A percentile compares a stretch with the other conserved stretches of the same genome.
Conservation (phyloP, 768 basidiomycete species). For the Agrocybe chaxingu region DNA sequence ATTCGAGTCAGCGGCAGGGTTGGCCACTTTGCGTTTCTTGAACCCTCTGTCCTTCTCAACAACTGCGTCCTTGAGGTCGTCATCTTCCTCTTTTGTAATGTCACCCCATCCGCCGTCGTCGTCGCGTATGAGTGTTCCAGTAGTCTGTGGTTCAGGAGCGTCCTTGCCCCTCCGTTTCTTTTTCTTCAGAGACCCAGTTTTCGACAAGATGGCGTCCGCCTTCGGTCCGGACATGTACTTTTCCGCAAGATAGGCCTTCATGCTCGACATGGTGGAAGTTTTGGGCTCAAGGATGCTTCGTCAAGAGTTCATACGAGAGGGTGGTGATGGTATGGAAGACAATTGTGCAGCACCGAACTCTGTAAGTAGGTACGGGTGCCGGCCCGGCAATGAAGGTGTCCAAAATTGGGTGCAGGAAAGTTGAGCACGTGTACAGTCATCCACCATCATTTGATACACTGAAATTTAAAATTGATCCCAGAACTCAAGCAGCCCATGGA, state of each 20-base stretch:
- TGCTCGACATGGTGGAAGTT: slow-evolving; percentile 35
- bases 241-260: slow-evolving; percentile 84
- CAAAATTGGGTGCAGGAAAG: too few species aligned
- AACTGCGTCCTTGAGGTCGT: slow-evolving; percentile 61
- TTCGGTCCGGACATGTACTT: slow-evolving; percentile 98
- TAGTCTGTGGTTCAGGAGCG: slow-evolving; percentile 19
- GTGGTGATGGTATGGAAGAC: too few species aligned
- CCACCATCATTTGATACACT: too few species aligned
- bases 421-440: too few species aligned
- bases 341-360: too few species aligned
- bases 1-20: slow-evolving; percentile 41
- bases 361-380: too few species aligned
- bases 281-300: not conserved
- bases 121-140: slow-evolving; percentile 46
- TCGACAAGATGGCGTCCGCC: slow-evolving; percentile 89
- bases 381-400: too few species aligned
- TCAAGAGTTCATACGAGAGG: too few species aligned
- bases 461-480: too few species aligned
- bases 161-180: slow-evolving; percentile 66
- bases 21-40: slow-evolving; percentile 60
- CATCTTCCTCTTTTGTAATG: slow-evolving; percentile 39
- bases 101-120: slow-evolving; percentile 74
- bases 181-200: slow-evolving; percentile 59
- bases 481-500: too few species aligned
- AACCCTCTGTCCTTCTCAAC: slow-evolving; percentile 75